A percentile compares a stretch with the other conserved stretches of the same genome.
phyloP scores from a whole-genome alignment of 441 rosid genomes.

The Pelargonium cotyledonis region DNA sequence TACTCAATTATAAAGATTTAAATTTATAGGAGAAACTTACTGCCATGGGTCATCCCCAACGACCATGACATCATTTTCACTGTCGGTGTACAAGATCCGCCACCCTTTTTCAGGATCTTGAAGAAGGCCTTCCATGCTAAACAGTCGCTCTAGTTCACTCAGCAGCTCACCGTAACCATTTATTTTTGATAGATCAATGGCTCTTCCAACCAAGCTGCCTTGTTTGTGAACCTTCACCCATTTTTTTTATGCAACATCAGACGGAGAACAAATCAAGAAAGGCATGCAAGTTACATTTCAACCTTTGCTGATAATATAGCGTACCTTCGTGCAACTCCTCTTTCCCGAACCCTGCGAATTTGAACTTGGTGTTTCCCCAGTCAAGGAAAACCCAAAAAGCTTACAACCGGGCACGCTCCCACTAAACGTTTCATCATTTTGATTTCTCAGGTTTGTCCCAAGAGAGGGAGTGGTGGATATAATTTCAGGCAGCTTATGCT shows the following conservation, averaged over 20 bases:
- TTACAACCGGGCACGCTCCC: constrained; percentile 52
- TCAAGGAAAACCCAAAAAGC: constrained; percentile 78
- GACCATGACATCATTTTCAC: constrained; percentile 88
- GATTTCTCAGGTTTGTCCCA: constrained; percentile 30
- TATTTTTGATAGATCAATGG: constrained; percentile 42
- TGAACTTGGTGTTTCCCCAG: constrained; percentile 44
- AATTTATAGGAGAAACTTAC: constrained; percentile 45
- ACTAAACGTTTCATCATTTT: constrained; percentile 32
- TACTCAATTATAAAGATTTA: not conserved
- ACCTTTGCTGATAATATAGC: constrained; percentile 21
- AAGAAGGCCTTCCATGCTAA: constrained; percentile 78
- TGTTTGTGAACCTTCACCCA: constrained; percentile 83
- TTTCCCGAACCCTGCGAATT: constrained; percentile 62
- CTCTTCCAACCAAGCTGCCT: constrained; percentile 89
- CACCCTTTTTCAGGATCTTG: constrained; percentile 73
- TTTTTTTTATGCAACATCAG: constrained; percentile 13
- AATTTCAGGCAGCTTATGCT: constrained; percentile 35
- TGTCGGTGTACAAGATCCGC: constrained; percentile 80
- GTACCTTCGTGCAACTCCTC: constrained; percentile 93
- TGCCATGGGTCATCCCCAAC: constrained; percentile 96
- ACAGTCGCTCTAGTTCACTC: constrained; percentile 60
- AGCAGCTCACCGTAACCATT: constrained; percentile 24
- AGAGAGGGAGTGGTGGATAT: constrained; percentile 32
- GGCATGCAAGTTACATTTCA: constrained; percentile 6
- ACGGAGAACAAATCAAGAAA: constrained; percentile 14